phyloP scores from a whole-genome alignment of 1,284 basidiomycete genomes.

The Omphalotus olearius region DNA sequence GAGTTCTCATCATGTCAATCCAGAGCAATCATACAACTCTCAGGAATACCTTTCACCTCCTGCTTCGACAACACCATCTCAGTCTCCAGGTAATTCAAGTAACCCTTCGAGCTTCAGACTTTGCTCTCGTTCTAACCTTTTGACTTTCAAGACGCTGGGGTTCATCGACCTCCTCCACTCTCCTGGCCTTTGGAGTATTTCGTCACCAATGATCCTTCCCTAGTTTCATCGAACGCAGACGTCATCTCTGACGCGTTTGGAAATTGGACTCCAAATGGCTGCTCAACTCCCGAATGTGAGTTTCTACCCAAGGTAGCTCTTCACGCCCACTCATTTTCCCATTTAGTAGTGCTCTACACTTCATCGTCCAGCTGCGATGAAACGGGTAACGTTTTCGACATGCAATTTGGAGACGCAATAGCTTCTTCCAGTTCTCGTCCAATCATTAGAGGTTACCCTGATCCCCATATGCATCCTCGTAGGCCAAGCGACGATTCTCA shows the following conservation, averaged over 20 bases:
- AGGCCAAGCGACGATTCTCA: not conserved
- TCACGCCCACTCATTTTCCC: not conserved
- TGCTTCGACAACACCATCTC: not conserved
- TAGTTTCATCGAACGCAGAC: conserved; percentile 1
- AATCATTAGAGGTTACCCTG: not conserved
- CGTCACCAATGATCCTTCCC: conserved; percentile 6
- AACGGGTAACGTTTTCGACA: conserved; percentile 13
- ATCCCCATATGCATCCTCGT: not conserved
- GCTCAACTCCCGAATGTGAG: conserved; percentile 12
- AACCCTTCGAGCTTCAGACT: too few relatives aligned
- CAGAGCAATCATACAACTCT: not conserved
- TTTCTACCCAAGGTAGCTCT: not conserved
- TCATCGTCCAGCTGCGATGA: conserved; percentile 5
- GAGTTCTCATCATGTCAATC: not conserved
- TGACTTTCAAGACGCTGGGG: not conserved
- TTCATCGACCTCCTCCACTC: not conserved
- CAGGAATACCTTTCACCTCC: not conserved
- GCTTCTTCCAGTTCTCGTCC: not conserved
- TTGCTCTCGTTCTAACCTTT: not conserved
- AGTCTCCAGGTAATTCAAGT: not conserved
- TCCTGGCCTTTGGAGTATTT: conserved; percentile 14
- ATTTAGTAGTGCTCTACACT: not conserved
- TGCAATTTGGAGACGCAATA: conserved; percentile 12
- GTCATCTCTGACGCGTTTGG: not conserved
- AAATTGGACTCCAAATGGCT: not conserved